phyloP scores from a whole-genome alignment of 495 filamentous ascomycete genomes.

The Aspergillus diversus region DNA sequence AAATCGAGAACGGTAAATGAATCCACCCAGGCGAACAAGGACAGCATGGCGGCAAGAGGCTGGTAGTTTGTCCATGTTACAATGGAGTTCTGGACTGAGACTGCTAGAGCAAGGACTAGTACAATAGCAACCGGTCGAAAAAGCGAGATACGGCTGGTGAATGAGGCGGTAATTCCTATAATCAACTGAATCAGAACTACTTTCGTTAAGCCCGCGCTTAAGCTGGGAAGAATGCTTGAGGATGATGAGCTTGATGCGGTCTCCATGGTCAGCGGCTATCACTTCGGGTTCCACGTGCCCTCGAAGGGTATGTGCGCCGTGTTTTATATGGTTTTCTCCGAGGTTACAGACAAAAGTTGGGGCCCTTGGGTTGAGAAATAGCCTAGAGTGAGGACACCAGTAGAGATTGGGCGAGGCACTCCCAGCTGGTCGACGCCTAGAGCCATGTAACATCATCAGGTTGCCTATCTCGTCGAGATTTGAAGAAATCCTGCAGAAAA shows the following conservation, averaged over 20 bases:
- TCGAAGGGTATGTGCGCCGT: no score
- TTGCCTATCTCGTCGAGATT: no score
- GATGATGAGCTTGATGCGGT: background rate
- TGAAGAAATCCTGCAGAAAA: no score
- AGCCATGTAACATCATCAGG: no score
- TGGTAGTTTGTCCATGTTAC: background rate
- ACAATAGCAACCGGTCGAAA: background rate
- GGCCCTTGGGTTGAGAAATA: no score
- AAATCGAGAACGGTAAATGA: background rate
- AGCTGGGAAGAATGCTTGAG: background rate
- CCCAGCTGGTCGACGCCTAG: no score
- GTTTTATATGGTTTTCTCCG: no score
- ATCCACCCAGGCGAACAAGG: slow-evolving; percentile 4
- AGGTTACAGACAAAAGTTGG: no score
- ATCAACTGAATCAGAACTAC: background rate
- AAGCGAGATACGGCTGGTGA: background rate
- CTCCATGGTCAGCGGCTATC: background rate
- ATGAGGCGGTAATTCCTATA: background rate
- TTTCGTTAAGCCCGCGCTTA: background rate
- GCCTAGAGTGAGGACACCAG: no score
- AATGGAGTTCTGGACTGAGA: background rate
- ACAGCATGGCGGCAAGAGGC: background rate
- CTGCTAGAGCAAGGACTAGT: background rate
- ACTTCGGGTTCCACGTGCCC: no score
- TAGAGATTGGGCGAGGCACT: no score